Base-by-base conservation (phyloP, 2,329 filamentous ascomycete genomes). In the Colletotrichum shisoi region DNA sequence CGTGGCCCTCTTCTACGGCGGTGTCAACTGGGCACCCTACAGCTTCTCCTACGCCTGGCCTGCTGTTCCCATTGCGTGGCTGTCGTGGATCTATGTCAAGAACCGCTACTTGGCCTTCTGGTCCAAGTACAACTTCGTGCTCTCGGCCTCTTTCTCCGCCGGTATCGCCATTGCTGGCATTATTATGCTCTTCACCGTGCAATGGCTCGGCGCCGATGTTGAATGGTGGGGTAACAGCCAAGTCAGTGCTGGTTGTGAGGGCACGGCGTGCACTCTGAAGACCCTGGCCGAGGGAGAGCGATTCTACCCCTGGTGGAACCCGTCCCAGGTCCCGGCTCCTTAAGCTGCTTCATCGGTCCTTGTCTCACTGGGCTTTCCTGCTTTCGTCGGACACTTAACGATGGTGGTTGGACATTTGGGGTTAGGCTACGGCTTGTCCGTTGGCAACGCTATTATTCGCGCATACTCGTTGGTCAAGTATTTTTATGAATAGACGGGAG, bases 1-100 rank as follows among this genome's bases (percentile, higher is more conserved):
- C 1, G 80, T 84, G 2, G 80, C 81, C 27, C 76, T 84, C 53
- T 78, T 83, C 72, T 82, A 81, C 56, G 82, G 82, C 34, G 79
- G 77, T 19, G 76, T 83, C 17, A 76, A 78, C 8, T 82, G 80
- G 78, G 80, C 81, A 0, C 83, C 80, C 0, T 85, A 84, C 71
- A 82, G 62, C 56, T 67, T 67, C 59, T 62, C 62, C 2, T 71
- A 71, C 39, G 69, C 69, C 11, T 71, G 69, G 69, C 70, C 70
- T 9, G 67, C 70, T 6, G 68, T 71, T 24, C 68, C 69, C 21
- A 68, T 71, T n/a, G 70, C 69, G 2, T 71, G 67, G 67, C 34
- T 71, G 21, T 70, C 67, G 17, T 71, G 69, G 69, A 65, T 71
- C 37, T 70, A 70, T 61, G 65, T 83, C 57, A 79, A 79, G 63